Base-by-base conservation (phyloP, 495 filamentous ascomycete genomes). In the Trichodelitschia bisporula region DNA sequence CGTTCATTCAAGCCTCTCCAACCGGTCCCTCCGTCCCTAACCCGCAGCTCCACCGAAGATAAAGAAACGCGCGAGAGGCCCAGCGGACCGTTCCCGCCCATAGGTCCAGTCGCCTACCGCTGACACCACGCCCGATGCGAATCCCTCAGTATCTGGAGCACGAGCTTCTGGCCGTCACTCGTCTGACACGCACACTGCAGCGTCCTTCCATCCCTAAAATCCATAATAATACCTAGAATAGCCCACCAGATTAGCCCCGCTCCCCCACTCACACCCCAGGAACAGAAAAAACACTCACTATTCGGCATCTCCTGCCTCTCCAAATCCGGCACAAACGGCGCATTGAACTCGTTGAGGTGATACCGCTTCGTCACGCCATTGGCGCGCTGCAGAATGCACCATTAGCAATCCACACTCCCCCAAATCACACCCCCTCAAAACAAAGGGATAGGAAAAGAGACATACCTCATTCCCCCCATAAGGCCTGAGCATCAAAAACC, bases 111-210 rank as follows among this genome's bases (percentile, higher is more conserved):
- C n/a, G n/a, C n/a, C n/a, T n/a, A n/a, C n/a, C n/a, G n/a, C n/a
- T n/a, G n/a, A n/a, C n/a, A n/a, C 11, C 27, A 29, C 27, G n/a
- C 15, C 27, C 27, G n/a, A n/a, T 16, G 16, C 27, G 27, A 5
- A 6, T 29, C 27, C 5, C 27, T 6, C 27, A 29, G 27, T 14
- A 12, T 13, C 27, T 6, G 8, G 35, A 83, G 50, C 9, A 74
- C 57, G 34, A 63, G 62, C 17, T 59, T 49, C 47, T 83, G 77
- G n/a, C 71, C 69, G 30, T 65, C 61, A 29, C 66, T 51, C 35
- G 79, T 77, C 51, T 77, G 75, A 48, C 79, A 84, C 18, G 82
- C 82, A 46, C 77, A 68, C 47, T 92, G 82, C 24, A 92, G 57
- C 15, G 67, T 71, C 33, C 70, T 74, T n/a, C 77, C 78, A 40